Percentiles rank a stretch among this genome's conserved stretches.
Evolutionary conservation across 176 grass and related monocot species (phyloP).

Genomic region (Olyra latifolia): DNA sequence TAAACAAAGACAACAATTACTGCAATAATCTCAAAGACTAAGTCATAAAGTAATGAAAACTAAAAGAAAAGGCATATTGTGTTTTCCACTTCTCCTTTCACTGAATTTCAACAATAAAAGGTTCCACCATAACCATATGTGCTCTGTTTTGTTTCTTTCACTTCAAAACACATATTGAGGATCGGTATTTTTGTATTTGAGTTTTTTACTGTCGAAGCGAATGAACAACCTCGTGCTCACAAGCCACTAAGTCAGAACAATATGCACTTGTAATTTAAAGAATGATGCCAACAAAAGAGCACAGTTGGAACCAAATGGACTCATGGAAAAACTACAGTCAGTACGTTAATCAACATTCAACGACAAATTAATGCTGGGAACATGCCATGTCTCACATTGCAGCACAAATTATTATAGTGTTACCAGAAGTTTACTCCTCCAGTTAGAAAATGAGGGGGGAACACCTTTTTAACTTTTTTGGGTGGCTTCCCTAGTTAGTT

Average conservation of each 20-base stretch:
- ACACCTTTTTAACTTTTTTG: neutral
- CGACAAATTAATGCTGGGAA: neutral
- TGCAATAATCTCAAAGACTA: neutral
- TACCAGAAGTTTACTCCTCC: neutral
- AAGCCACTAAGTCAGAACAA: conserved; percentile 11
- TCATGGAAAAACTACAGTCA: neutral
- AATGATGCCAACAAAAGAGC: neutral
- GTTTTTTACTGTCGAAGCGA: neutral
- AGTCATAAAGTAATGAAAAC: neutral
- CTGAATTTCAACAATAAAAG: neutral
- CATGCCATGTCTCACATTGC: neutral
- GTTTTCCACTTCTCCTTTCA: neutral
- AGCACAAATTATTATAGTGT: neutral
- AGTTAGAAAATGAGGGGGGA: neutral
- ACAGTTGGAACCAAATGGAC: neutral
- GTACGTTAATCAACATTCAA: neutral
- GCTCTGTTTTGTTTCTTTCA: neutral
- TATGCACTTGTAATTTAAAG: neutral
- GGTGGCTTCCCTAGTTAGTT: neutral
- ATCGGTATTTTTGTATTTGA: neutral
- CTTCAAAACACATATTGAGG: neutral
- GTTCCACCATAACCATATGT: neutral
- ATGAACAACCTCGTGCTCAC: neutral
- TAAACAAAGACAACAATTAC: neutral
- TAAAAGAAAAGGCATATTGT: neutral